A percentile compares a stretch with the other conserved stretches of the same genome.
Evolutionary conservation across 2,329 filamentous ascomycete species (phyloP).

Genomic region (Aspergillus sp.): DNA sequence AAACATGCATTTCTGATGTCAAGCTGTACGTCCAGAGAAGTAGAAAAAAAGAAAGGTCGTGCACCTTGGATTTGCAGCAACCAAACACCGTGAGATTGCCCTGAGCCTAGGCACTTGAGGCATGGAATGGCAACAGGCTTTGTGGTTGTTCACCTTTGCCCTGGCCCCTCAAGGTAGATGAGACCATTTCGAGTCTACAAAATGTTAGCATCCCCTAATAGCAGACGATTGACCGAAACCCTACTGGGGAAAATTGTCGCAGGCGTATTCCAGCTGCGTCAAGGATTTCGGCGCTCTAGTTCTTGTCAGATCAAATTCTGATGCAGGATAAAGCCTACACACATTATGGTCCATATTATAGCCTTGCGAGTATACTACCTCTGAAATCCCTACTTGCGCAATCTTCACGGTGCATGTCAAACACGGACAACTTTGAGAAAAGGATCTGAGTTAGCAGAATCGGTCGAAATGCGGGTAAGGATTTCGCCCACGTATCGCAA

Average conservation of each 20-base stretch:
- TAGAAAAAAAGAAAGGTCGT: background rate
- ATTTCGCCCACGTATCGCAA: constrained; percentile 68
- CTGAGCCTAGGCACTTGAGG: background rate
- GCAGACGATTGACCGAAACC: background rate
- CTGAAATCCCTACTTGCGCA: constrained; percentile 88
- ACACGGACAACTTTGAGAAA: constrained; percentile 69
- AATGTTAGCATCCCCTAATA: background rate
- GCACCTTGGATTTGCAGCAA: too few species aligned
- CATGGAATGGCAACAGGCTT: background rate
- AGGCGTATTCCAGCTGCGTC: constrained; percentile 78
- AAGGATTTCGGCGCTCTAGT: constrained; percentile 73
- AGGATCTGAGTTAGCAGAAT: background rate
- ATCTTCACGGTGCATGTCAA: constrained; percentile 99
- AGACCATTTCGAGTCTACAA: constrained; percentile 61
- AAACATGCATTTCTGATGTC: background rate
- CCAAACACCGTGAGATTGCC: background rate
- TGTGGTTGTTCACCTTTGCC: background rate
- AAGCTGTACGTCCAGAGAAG: too few species aligned
- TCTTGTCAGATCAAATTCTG: constrained; percentile 13
- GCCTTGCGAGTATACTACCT: constrained; percentile 90
- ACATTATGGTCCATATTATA: constrained; percentile 89
- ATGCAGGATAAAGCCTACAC: constrained; percentile 13
- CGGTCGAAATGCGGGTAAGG: background rate
- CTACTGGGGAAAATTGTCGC: constrained; percentile 81
- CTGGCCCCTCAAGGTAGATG: constrained; percentile 57